Base-by-base conservation (phyloP, 208 protist genomes). In the Crithidia expoeki region DNA sequence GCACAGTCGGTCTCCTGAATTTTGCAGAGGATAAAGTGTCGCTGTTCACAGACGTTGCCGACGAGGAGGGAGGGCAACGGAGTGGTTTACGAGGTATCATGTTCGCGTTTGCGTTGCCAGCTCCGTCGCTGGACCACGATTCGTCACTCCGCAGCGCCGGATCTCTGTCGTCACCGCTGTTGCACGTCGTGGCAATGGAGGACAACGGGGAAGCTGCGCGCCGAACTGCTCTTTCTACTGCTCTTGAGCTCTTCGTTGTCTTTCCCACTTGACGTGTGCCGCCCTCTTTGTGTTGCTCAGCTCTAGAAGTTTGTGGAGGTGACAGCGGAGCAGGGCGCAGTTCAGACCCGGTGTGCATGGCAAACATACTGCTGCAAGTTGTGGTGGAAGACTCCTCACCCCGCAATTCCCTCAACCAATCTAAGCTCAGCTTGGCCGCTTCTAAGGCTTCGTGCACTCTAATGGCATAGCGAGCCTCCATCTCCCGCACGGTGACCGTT, bases 401-500 rank as follows among this genome's bases (percentile, higher is more conserved):
- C 7, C 61, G 50, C 2, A 9, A 11, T 10, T n/a, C 33, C 4
- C 34, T 33, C 34, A 25, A 50, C 34, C 27, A 42, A 16, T 68
- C 63, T 19, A 59, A 27, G 1, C 55, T 62, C 0, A 56, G 28
- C 34, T 57, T 52, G 19, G 56, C 71, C 16, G 71, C 71, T 4
- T 68, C 62, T 0, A 52, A 36, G 6, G 71, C 40, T 33, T 76
- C 71, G 17, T 17, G 27, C 10, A 76, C 47, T 2, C 71, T 55
- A 14, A 71, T 10, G 12, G 34, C 47, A 40, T 76, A 76, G 21
- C 71, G 71, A 0, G 55, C 28, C 21, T 71, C 63, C 0, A 66
- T 34, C 46, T 76, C 63, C 0, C 47, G 55, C 55, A 51, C 11
- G 1, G 28, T 0, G 10, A 65, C 27, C 17, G 14, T 27, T 23